Base-by-base conservation (phyloP, 2,329 filamentous ascomycete species). In the Ophiocordyceps australis region DNA sequence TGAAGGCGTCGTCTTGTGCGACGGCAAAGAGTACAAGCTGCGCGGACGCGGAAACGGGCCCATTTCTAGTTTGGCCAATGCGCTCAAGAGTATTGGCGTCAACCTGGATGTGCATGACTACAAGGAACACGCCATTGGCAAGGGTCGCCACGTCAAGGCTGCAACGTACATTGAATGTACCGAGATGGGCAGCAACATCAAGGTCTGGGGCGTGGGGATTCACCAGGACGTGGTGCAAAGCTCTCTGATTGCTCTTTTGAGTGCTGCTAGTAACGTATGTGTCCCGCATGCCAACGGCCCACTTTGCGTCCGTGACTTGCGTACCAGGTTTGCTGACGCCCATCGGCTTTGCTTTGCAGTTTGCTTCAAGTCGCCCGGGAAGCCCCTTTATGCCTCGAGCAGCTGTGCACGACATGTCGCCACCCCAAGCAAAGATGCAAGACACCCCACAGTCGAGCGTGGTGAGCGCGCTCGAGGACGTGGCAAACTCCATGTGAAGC, bases 151-250 rank as follows among this genome's bases (percentile, higher is more conserved):
- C 32, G 81, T 86, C 37, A 91, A 91, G 58, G 86, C 86, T n/a
- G 86, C 83, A 3, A 81, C 85, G 3, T 95, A 91, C 46, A 92
- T 95, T 35, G 80, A 94, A 50, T 93, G 83, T 52, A 83, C 66
- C 16, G 64, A 73, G 13, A 54, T 65, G 4, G 70, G 66, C 24
- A 74, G 62, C 34, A 65, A 65, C 28, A 62, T 80, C 40, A 76
- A 69, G 41, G 76, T 92, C 3, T 93, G 83, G 82, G 83, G 83
- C 38, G 77, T 93, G 6, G 83, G 34, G 24, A 37, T 40, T 19
- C 37, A 42, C 23, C 30, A 36, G 23, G 39, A 42, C 24, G 81
- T 91, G 32, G 81, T 91, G 13, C 80, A 91, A 50, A 83, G 80
- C 40, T 85, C 76, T 49, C 65, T 94, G 43, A 78, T 83, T 46